Evolutionary conservation across 1,284 basidiomycete genomes (phyloP).

Genomic region (Golubevia sp.): DNA sequence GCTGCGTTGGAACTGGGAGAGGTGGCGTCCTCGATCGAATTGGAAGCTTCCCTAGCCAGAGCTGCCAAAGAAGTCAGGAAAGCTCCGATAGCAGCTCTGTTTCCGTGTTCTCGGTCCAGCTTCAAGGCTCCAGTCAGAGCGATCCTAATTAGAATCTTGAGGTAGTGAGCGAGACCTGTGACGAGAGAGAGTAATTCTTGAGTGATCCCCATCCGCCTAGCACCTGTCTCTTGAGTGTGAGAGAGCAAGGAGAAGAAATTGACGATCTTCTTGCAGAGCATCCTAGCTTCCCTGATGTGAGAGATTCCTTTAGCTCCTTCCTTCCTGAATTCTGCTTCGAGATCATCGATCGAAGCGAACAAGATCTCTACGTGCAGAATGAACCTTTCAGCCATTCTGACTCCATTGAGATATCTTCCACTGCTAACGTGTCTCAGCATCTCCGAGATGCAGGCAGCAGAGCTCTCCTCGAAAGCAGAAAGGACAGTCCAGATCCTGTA

Average conservation of each 20-base stretch:
- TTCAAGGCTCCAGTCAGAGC: slow-evolving; percentile 94
- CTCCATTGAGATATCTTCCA: slow-evolving; percentile 92
- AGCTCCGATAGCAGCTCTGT: slow-evolving; percentile 79
- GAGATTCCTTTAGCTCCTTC: slow-evolving; percentile 90
- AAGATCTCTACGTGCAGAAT: slow-evolving; percentile 97
- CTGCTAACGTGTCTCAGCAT: slow-evolving; percentile 95
- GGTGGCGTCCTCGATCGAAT: slow-evolving; percentile 36
- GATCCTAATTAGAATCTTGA: slow-evolving; percentile 98
- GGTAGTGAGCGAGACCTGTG: slow-evolving; percentile 95
- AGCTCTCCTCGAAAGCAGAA: slow-evolving; percentile 96
- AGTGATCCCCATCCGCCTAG: slow-evolving; percentile 89
- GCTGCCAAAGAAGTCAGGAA: slow-evolving; percentile 92
- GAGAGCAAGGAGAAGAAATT: slow-evolving; percentile 96
- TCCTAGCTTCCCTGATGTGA: slow-evolving; percentile 94
- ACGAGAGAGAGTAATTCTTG: slow-evolving; percentile 97
- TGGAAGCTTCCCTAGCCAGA: slow-evolving; percentile 74
- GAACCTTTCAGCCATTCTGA: slow-evolving; percentile 97
- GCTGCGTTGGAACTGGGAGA: neutral
- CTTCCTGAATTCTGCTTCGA: slow-evolving; percentile 85
- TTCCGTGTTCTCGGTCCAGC: slow-evolving; percentile 85
- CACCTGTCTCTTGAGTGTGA: slow-evolving; percentile 90
- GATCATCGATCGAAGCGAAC: slow-evolving; percentile 94
- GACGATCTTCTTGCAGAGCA: slow-evolving; percentile 98
- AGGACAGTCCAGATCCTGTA: slow-evolving; percentile 99
- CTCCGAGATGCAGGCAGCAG: slow-evolving; percentile 98